phyloP scores from a whole-genome alignment of 129 eudicot genomes.

The sunflower (Helianthus annuus) region DNA sequence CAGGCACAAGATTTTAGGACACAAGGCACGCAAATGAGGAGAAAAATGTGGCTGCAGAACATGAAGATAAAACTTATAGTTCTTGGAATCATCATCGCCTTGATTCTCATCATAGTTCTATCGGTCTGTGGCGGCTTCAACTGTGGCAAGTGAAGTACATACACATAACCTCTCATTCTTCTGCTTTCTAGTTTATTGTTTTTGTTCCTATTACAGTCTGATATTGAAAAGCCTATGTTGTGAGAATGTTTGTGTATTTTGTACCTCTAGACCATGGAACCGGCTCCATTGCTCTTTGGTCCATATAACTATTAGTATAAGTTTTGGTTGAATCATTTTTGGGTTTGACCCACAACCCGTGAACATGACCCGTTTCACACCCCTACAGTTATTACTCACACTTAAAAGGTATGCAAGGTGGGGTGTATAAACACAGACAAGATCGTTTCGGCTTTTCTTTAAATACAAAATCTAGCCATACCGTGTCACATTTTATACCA shows the following conservation, averaged over 20 bases:
- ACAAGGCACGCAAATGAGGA: slow-evolving; percentile 67
- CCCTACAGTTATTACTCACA: background rate
- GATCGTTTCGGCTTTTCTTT: background rate
- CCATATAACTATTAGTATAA: no score
- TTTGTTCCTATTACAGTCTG: slow-evolving; percentile 2
- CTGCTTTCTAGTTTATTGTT: slow-evolving; percentile 13
- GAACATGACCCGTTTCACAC: background rate
- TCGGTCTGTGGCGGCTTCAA: slow-evolving; percentile 63
- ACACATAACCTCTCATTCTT: slow-evolving; percentile 2
- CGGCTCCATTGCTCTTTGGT: slow-evolving; percentile 12
- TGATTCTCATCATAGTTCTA: slow-evolving; percentile 49
- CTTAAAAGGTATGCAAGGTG: background rate
- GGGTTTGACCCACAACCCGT: background rate
- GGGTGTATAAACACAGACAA: background rate
- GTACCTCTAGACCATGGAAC: slow-evolving; percentile 15
- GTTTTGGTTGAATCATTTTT: slow-evolving; percentile 8
- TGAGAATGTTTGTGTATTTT: slow-evolving; percentile 19
- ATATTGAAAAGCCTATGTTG: slow-evolving; percentile 15
- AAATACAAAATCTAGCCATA: background rate
- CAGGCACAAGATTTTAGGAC: slow-evolving; percentile 74
- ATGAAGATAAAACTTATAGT: slow-evolving; percentile 69
- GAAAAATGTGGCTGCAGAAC: slow-evolving; percentile 68
- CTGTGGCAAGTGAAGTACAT: slow-evolving; percentile 43
- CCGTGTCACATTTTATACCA: background rate
- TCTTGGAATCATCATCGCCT: slow-evolving; percentile 47